Percentiles rank a stretch among this genome's conserved stretches.
These are phyloP conservation scores for Flaveria trinervia DNA, from an alignment of 129 eudicot genomes.

Conservation along the genomic window DNA sequence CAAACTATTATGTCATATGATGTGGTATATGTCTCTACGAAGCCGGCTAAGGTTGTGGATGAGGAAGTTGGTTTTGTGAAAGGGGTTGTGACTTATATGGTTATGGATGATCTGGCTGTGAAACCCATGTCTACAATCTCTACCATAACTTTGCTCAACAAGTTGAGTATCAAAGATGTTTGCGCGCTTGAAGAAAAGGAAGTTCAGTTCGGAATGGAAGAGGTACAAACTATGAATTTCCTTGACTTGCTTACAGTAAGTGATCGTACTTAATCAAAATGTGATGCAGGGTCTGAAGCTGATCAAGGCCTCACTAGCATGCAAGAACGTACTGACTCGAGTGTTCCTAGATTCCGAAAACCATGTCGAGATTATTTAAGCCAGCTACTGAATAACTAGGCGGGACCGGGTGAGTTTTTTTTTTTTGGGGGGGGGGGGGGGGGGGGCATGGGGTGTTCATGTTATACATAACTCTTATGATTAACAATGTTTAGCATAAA, in stretches of 20 bases:
- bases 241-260: background rate
- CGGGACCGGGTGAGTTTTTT: too few relatives aligned
- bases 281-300: constrained; percentile 43
- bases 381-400: background rate
- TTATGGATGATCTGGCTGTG: constrained; percentile 40
- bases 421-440: too few relatives aligned
- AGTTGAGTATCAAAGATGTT: constrained; percentile 36
- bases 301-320: constrained; percentile 34
- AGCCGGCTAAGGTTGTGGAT: constrained; percentile 9
- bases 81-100: constrained; percentile 47
- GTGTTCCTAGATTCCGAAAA: constrained; percentile 34
- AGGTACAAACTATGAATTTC: constrained; percentile 22
- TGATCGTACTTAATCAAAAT: background rate
- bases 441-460: background rate
- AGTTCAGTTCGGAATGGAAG: constrained; percentile 34
- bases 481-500: background rate
- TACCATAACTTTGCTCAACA: constrained; percentile 35
- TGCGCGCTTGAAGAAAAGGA: constrained; percentile 40
- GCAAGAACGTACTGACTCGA: constrained; percentile 43
- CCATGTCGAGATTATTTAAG: constrained; percentile 20
- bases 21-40: constrained; percentile 4
- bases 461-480: background rate
- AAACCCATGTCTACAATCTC: constrained; percentile 45
- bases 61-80: constrained; percentile 44
- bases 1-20: background rate